A percentile compares a stretch with the other conserved stretches of the same genome.
These are phyloP conservation scores for Knoxia roxburghii DNA, from an alignment of 257 asterid genomes.

Conservation along the genomic window DNA sequence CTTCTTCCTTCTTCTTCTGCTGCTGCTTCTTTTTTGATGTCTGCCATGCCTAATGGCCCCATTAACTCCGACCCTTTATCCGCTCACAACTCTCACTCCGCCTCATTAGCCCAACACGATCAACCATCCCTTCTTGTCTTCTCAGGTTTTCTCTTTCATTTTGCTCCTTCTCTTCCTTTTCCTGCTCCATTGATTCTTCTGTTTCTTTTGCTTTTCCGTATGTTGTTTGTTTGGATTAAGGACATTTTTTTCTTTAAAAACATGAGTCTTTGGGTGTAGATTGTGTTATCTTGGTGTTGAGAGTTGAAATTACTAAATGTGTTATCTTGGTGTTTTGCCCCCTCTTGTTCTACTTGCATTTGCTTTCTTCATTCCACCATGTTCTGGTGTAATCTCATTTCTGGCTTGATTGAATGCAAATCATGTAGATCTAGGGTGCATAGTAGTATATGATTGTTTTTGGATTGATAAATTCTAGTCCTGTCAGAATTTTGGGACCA, in stretches of 20 bases:
- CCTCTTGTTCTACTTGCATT: neutral
- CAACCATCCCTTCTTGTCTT: constrained; percentile 81
- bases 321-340: no score
- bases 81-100: constrained; percentile 3
- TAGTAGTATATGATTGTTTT: no score
- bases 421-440: no score
- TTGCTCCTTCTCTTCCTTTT: neutral
- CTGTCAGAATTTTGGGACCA: neutral
- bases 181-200: neutral
- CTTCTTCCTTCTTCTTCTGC: constrained; percentile 17
- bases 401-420: no score
- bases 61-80: neutral
- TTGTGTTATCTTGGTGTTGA: neutral
- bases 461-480: neutral
- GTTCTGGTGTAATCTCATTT: neutral
- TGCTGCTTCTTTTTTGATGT: constrained; percentile 16
- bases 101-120: constrained; percentile 16
- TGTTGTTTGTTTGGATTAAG: neutral
- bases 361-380: neutral
- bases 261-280: no score
- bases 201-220: neutral
- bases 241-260: neutral
- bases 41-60: constrained; percentile 4
- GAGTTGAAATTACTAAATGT: neutral
- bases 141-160: constrained; percentile 46